These are phyloP conservation scores for Rhododendron henanense DNA, from an alignment of 148 eudicot genomes.

Conservation along the genomic window DNA sequence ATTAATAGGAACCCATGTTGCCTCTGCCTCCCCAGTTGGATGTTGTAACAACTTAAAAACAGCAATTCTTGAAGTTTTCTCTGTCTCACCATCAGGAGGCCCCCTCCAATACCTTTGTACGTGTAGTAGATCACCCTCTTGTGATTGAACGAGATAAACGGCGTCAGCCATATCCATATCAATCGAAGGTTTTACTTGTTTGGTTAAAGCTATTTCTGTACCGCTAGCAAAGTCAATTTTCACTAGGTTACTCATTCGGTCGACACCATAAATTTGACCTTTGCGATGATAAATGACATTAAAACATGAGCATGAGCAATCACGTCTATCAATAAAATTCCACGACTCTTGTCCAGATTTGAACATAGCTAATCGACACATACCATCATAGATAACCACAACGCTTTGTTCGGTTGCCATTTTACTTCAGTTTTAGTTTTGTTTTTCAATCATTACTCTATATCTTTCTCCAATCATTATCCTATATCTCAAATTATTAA, in stretches of 20 bases:
- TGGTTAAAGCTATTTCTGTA: too few relatives aligned
- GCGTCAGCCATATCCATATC: background rate
- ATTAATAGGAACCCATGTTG: background rate
- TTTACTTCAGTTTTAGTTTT: too few relatives aligned
- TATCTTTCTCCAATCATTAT: too few relatives aligned
- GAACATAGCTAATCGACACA: background rate
- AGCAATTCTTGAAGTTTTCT: background rate
- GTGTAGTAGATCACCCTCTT: conserved; percentile 5
- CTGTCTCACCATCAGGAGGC: background rate
- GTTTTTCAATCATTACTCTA: too few relatives aligned
- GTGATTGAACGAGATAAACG: conserved; percentile 14
- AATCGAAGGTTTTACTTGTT: too few relatives aligned
- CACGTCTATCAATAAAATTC: background rate
- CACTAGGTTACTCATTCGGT: background rate
- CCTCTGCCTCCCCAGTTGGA: background rate
- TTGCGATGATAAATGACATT: background rate
- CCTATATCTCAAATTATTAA: too few relatives aligned
- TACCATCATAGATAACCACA: background rate
- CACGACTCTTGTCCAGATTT: conserved; percentile 7
- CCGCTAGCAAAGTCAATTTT: background rate
- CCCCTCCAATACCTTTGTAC: background rate
- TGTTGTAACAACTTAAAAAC: background rate
- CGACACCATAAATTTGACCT: background rate
- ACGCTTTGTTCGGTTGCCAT: background rate
- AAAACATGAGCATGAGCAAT: background rate